Conservation (phyloP, 2,329 filamentous ascomycete species). For the Tolypocladium inflatum region DNA sequence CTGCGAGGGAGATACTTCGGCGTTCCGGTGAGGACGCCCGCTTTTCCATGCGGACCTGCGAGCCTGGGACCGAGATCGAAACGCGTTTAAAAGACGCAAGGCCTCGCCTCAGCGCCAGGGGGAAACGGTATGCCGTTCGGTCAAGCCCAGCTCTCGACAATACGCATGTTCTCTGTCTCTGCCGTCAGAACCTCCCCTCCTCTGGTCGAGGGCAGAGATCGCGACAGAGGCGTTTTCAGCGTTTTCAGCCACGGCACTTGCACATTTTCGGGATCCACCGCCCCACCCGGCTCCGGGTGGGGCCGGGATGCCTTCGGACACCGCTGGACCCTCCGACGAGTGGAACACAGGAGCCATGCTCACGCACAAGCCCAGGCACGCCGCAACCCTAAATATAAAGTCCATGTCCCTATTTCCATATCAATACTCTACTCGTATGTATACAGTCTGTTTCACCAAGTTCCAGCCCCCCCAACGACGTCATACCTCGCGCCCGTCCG, state of each 20-base stretch:
- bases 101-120: too few relatives aligned
- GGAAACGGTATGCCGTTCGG: too few relatives aligned
- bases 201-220: neutral
- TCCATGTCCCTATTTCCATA: neutral
- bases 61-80: too few relatives aligned
- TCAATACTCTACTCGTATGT: neutral
- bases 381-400: neutral
- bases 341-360: too few relatives aligned
- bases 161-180: neutral
- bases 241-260: neutral
- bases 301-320: neutral
- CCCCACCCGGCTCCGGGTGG: slow-evolving; percentile 1
- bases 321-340: neutral
- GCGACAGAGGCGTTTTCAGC: neutral
- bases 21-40: neutral
- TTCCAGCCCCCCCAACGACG: neutral
- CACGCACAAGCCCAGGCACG: neutral
- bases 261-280: neutral
- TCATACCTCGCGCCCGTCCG: neutral
- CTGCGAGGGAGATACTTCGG: neutral
- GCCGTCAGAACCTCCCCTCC: neutral
- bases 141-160: neutral
- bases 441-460: neutral
- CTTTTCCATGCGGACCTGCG: neutral
- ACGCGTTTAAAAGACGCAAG: neutral